A percentile compares a stretch with the other conserved stretches of the same genome.
Evolutionary conservation across 2,329 filamentous ascomycete genomes (phyloP).

Genomic region (Phialocephala subalpina): DNA sequence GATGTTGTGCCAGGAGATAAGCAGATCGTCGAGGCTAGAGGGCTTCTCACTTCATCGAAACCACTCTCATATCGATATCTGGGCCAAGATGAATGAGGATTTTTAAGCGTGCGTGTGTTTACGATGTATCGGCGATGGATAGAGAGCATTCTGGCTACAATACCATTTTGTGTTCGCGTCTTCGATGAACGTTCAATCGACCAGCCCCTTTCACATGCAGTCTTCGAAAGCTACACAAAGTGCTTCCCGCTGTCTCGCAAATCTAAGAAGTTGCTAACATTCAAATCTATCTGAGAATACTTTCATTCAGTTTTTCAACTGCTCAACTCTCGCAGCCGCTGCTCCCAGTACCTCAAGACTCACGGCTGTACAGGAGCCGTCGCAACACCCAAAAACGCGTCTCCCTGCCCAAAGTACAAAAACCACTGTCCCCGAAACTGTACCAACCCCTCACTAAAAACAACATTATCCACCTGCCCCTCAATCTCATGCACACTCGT

Average conservation of each 20-base stretch:
- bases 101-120: not conserved
- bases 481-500: constrained; percentile 39
- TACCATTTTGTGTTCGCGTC: not conserved
- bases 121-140: not conserved
- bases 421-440: constrained; percentile 45
- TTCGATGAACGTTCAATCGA: not conserved
- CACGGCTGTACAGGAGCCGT: constrained; percentile 20
- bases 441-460: constrained; percentile 45
- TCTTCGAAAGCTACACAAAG: too few species aligned
- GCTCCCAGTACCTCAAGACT: not conserved
- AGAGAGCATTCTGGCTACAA: not conserved
- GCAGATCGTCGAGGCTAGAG: not conserved
- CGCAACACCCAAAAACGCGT: constrained; percentile 31
- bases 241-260: too few species aligned
- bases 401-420: constrained; percentile 44
- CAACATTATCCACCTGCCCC: constrained; percentile 45
- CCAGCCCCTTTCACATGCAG: not conserved
- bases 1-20: not conserved
- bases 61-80: not conserved
- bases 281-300: too few species aligned
- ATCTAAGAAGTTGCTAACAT: too few species aligned
- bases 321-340: not conserved
- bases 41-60: not conserved
- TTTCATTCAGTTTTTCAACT: not conserved
- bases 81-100: not conserved